Evolutionary conservation across 345 rosid genomes (phyloP).

Genomic region (Eutrema heterophyllum): DNA sequence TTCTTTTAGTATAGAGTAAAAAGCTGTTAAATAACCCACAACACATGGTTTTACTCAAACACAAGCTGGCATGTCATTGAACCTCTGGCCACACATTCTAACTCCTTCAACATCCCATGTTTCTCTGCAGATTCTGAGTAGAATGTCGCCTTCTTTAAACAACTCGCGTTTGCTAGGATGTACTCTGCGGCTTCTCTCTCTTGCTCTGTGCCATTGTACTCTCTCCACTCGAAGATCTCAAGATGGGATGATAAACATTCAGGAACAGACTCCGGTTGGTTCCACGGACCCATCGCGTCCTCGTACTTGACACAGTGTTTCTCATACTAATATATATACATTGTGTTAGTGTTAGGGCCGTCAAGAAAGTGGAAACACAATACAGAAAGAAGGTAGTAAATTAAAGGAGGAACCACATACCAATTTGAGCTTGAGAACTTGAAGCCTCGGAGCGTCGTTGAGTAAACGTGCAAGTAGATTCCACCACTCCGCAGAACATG

Average conservation of each 20-base stretch:
- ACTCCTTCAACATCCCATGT: background rate
- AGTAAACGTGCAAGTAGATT: background rate
- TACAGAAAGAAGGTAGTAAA: background rate
- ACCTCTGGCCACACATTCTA: slow-evolving; percentile 11
- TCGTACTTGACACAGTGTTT: background rate
- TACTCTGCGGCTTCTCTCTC: background rate
- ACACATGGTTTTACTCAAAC: background rate
- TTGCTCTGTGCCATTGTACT: background rate
- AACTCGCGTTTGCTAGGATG: background rate
- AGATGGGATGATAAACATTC: slow-evolving; percentile 10
- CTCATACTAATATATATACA: background rate
- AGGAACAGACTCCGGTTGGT: background rate
- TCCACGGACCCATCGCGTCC: background rate
- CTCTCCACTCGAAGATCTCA: slow-evolving; percentile 15
- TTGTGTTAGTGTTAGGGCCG: background rate
- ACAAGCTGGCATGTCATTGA: slow-evolving; percentile 2
- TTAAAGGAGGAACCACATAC: background rate
- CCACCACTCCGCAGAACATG: background rate
- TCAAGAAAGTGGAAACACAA: background rate
- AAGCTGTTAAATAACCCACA: too few species aligned
- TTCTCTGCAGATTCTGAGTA: slow-evolving; percentile 5
- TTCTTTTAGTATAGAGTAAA: too few species aligned
- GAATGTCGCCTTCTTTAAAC: background rate
- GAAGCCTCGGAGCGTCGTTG: background rate
- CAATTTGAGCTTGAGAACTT: slow-evolving; percentile 8